Conservation (phyloP, 805 yeast genomes). For the Saccharomycopsis sp. region DNA sequence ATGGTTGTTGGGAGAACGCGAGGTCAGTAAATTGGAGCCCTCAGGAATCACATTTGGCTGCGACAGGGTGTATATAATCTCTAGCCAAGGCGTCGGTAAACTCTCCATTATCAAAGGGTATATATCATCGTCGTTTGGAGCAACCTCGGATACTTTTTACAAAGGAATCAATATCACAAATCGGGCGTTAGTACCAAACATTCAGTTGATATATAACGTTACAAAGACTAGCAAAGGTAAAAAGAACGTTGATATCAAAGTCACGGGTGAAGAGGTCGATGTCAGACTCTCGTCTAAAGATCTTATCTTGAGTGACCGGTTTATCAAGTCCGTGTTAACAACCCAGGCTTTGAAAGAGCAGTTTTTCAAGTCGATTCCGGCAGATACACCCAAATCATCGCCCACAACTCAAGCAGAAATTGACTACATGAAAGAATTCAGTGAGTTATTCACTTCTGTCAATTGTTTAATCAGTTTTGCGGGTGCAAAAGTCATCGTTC, state of each 20-base stretch:
- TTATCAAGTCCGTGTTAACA: conserved; percentile 13
- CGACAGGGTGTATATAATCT: conserved; percentile 60
- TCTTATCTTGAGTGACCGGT: conserved; percentile 27
- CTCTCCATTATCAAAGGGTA: conserved; percentile 64
- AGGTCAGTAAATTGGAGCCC: conserved; percentile 36
- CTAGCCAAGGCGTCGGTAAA: conserved; percentile 57
- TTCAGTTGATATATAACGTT: conserved; percentile 49
- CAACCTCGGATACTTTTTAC: conserved; percentile 42
- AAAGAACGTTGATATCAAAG: conserved; percentile 40
- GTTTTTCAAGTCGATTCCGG: conserved; percentile 3
- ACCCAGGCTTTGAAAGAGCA: conserved; percentile 16
- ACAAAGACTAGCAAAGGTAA: conserved; percentile 24
- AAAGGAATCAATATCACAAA: conserved; percentile 39
- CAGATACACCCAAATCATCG: not conserved
- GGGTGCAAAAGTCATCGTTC: conserved; percentile 54
- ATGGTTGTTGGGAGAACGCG: conserved; percentile 54
- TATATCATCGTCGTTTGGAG: conserved; percentile 64
- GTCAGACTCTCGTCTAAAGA: conserved; percentile 55
- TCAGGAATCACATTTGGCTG: conserved; percentile 75
- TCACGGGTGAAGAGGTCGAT: conserved; percentile 66
- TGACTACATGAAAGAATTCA: conserved; percentile 18
- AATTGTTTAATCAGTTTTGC: conserved; percentile 53
- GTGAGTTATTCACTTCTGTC: conserved; percentile 31
- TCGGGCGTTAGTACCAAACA: conserved; percentile 61
- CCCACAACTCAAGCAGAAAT: conserved; percentile 2